Base-by-base conservation (phyloP, 2,329 filamentous ascomycete genomes). In the Fusarium caatingaense region DNA sequence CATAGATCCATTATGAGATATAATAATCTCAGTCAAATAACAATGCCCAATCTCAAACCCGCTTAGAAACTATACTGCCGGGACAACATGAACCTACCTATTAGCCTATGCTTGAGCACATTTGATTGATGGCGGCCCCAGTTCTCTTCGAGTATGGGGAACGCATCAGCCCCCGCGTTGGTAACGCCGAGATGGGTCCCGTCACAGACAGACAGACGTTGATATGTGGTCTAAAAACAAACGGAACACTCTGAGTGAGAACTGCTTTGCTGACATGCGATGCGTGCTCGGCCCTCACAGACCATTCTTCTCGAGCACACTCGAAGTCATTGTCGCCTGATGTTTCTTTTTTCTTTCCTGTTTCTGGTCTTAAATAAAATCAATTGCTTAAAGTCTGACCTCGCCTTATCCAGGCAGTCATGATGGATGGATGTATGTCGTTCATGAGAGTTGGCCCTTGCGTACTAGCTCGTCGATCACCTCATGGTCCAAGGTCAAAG, bases 401-500 rank as follows among this genome's bases (percentile, higher is more conserved):
- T 50, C 9, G 30, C 46, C 16, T 64, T 32, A 23, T 47, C 21
- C 28, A 40, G 15, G 50, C 20, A 66, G 54, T 49, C 55, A 66
- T 66, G 55, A 66, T 66, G 37, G 20, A 66, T 64, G 41, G 18
- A 37, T 37, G 49, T 27, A 42, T 37, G 45, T 46, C 34, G 32
- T 66, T 50, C 44, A 55, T 49, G 20, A 45, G 42, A 34, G 28
- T 41, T 66, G 55, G 61, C 54, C 61, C 55, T 30, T 66, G 44
- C 40, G 32, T 40, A 66, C 63, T 66, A 66, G 55, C 28, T 61
- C 37, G 44, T 46, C 44, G 48, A 66, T 66, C 48, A 44, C 30
- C 60, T 61, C 47, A 61, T 66, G 45, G 55, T 25, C 32, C 11
- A 16, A 55, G 60, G 64, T 50, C 68, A 58, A 70, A 70, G 68